These are phyloP conservation scores for Hyphopichia pseudoburtonii DNA, from an alignment of 1,139 yeast species.

Conservation along the genomic window DNA sequence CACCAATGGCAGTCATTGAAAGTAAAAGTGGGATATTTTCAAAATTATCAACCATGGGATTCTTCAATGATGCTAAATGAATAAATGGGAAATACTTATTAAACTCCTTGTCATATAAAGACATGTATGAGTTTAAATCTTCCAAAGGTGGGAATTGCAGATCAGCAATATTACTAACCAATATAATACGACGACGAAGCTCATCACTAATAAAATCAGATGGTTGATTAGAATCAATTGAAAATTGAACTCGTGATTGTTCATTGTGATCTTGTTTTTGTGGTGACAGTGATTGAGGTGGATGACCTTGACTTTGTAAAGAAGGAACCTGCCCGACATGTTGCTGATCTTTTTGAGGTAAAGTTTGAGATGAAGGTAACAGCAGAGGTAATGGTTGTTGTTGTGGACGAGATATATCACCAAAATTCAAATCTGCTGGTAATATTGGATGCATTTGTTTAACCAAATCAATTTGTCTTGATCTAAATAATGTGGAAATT, in stretches of 20 bases:
- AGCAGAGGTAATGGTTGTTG: neutral
- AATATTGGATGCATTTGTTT: constrained; percentile 29
- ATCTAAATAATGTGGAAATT: constrained; percentile 54
- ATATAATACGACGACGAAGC: constrained; percentile 54
- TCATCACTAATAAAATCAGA: constrained; percentile 51
- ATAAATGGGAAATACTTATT: constrained; percentile 81
- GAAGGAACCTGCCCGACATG: too few relatives aligned
- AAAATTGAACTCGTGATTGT: too few relatives aligned
- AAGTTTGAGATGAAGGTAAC: too few relatives aligned
- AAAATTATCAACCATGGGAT: constrained; percentile 50
- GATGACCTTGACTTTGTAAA: too few relatives aligned
- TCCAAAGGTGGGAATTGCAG: constrained; percentile 69
- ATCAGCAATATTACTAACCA: constrained; percentile 47
- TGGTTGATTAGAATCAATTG: too few relatives aligned
- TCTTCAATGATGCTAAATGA: constrained; percentile 67
- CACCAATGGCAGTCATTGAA: constrained; percentile 87
- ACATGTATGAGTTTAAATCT: constrained; percentile 72
- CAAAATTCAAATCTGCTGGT: constrained; percentile 4
- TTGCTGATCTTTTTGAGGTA: too few relatives aligned
- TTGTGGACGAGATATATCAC: neutral
- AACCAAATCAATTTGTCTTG: constrained; percentile 61
- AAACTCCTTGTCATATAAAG: constrained; percentile 70
- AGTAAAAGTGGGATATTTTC: constrained; percentile 77
- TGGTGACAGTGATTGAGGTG: too few relatives aligned
- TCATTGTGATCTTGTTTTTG: constrained; percentile 6